Evolutionary conservation across 78 protist genomes (phyloP), one percentile per base, ranked within the genome.

Genomic region (Polysphondylium violaceum): DNA sequence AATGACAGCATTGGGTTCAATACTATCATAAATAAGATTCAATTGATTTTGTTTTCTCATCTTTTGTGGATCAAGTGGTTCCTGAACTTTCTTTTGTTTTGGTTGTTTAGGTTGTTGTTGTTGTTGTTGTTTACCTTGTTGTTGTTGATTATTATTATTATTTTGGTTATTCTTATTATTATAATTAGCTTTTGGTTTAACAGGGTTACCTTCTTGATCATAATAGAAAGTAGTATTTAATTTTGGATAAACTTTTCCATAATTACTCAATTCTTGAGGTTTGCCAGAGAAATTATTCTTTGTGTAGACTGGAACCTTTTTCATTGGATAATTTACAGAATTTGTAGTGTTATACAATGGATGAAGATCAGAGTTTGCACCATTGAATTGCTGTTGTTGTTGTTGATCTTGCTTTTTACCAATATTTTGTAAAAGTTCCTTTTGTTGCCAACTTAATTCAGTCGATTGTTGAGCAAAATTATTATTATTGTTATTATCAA

Each of bases 381-480:
- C 16, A 8, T 36, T 51, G 36, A 55, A 35, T 6, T 35, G 5
- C 2, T 31, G 40, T 5, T 21, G 29, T 50, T 29, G 53, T 21
- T 73, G 40, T 21, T 51, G 47, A 17, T 29, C 23, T 55, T 56
- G 27, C 19, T 72, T 51, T 11, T 31, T 51, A 47, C 41, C 17
- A 0, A 16, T 21, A 7, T 36, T 55, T 17, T 25, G 19, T 21
- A 55, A 12, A 7, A 55, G 23, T 74, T 74, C 63, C 23, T 23
- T 9, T 74, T 74, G 81, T 74, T 74, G 81, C 81, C 81, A 74
- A 55, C 23, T 41, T 27, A 74, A 35, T 55, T 31, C 38, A 36
- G 27, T 21, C 53, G 65, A 50, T 33, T 41, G 11, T 60, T 60
- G 40, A 31, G 14, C 7, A 50, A n/a, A 41, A 25, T 41, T 63